Evolutionary conservation across 768 basidiomycete genomes (phyloP).

Genomic region (Glaciozyma antarctica): DNA sequence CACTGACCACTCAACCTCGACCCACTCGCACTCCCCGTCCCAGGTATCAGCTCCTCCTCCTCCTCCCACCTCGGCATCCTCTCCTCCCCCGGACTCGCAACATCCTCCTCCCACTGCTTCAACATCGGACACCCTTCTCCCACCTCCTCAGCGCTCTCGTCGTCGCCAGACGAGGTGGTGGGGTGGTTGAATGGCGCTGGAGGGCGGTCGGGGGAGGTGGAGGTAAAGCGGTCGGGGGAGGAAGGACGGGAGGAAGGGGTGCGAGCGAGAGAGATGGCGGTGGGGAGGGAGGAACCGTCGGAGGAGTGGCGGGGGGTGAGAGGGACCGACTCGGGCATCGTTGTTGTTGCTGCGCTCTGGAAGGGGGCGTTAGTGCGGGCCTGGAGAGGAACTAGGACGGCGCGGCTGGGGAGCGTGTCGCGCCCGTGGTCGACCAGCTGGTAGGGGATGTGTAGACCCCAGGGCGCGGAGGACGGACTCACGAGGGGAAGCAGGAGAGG

Average conservation of each 20-base stretch:
- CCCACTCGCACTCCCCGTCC: not conserved
- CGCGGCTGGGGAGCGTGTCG: too few relatives aligned
- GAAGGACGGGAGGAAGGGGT: not conserved
- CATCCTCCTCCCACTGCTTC: not conserved
- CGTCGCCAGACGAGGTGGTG: not conserved
- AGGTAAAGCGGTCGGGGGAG: not conserved
- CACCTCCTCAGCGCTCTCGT: not conserved
- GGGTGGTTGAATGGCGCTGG: not conserved
- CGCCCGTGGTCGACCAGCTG: too few relatives aligned
- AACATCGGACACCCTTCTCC: constrained; percentile 1
- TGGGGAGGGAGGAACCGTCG: not conserved
- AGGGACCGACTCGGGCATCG: not conserved
- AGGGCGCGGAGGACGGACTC: too few relatives aligned
- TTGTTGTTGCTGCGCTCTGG: not conserved
- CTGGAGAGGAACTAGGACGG: too few relatives aligned
- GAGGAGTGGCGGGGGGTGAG: constrained; percentile 1
- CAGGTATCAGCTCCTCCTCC: not conserved
- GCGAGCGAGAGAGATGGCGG: not conserved
- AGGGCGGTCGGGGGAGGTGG: not conserved
- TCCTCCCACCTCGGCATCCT: not conserved
- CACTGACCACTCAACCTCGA: not conserved
- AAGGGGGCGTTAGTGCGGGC: too few relatives aligned
- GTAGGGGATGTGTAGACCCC: too few relatives aligned
- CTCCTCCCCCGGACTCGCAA: not conserved
- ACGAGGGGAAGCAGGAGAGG: too few relatives aligned